Evolutionary conservation across 2,329 filamentous ascomycete species (phyloP).

Genomic region (Aspergillus awamori): DNA sequence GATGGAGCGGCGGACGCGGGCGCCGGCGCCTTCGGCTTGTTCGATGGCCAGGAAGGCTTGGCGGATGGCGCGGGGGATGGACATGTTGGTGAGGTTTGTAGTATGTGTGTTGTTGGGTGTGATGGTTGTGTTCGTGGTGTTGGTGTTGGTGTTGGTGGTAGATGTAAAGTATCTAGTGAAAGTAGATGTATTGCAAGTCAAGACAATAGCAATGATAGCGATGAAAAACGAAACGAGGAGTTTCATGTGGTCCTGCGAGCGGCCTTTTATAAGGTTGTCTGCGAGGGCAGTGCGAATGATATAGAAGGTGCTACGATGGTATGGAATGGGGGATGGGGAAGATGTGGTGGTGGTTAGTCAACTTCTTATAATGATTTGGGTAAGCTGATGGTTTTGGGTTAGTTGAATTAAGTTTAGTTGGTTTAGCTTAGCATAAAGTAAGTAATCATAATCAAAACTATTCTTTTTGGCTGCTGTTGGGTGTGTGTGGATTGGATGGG

Average conservation of each 20-base stretch:
- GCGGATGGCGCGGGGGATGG: slow-evolving; percentile 72
- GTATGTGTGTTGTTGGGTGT: slow-evolving; percentile 36
- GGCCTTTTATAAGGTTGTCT: slow-evolving; percentile 32
- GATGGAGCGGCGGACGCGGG: slow-evolving; percentile 82
- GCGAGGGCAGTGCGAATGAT: slow-evolving; percentile 19
- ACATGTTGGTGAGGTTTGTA: slow-evolving; percentile 54
- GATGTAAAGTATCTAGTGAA: slow-evolving; percentile 11
- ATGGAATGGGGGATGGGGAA: too few species aligned
- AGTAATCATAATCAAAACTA: background rate
- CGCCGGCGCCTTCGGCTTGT: slow-evolving; percentile 85
- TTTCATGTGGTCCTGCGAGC: slow-evolving; percentile 33
- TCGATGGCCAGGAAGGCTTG: slow-evolving; percentile 83
- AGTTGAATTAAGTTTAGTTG: too few species aligned
- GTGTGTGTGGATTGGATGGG: background rate
- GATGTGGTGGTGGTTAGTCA: slow-evolving; percentile 28
- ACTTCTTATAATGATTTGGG: slow-evolving; percentile 24
- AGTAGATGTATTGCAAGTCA: slow-evolving; percentile 13
- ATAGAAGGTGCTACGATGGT: slow-evolving; percentile 24
- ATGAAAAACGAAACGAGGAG: slow-evolving; percentile 40
- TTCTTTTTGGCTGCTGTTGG: background rate
- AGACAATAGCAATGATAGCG: slow-evolving; percentile 40
- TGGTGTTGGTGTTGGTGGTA: slow-evolving; percentile 14
- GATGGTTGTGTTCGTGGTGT: slow-evolving; percentile 40
- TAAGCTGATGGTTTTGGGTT: slow-evolving; percentile 1
- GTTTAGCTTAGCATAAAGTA: too few species aligned